phyloP scores from a whole-genome alignment of 305 asterid species.

The Fraxinus nigra region DNA sequence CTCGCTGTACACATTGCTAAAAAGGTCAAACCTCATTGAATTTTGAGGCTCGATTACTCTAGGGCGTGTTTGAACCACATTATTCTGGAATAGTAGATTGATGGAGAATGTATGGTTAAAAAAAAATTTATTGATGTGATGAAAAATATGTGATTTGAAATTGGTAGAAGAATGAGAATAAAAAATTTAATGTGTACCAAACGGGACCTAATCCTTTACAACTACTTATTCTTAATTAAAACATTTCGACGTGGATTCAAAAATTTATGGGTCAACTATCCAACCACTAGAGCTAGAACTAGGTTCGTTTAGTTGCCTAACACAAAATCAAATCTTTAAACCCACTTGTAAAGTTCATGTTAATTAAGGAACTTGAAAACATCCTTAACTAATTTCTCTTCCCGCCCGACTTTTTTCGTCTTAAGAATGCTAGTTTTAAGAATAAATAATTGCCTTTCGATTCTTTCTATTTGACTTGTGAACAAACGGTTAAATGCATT shows the following conservation, averaged over 20 bases:
- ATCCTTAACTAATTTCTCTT: neutral
- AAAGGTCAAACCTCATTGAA: slow-evolving; percentile 24
- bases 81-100: too few relatives aligned
- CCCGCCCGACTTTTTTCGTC: neutral
- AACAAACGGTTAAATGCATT: too few relatives aligned
- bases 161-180: too few relatives aligned
- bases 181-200: too few relatives aligned
- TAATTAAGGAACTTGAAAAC: neutral
- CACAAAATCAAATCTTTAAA: neutral
- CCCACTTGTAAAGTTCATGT: neutral
- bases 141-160: too few relatives aligned
- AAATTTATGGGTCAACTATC: slow-evolving; percentile 62
- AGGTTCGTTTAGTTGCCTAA: slow-evolving; percentile 13
- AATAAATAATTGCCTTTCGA: too few relatives aligned
- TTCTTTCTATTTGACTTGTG: neutral
- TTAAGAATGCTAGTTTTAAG: too few relatives aligned
- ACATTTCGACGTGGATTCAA: slow-evolving; percentile 6
- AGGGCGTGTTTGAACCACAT: too few relatives aligned
- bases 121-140: too few relatives aligned
- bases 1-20: slow-evolving; percentile 9
- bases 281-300: slow-evolving; percentile 39
- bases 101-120: too few relatives aligned
- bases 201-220: neutral
- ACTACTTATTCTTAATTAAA: neutral
- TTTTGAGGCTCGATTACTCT: slow-evolving; percentile 5